Evolutionary conservation across 176 grass and related monocot species (phyloP).

Genomic region (bread wheat (Triticum aestivum)): DNA sequence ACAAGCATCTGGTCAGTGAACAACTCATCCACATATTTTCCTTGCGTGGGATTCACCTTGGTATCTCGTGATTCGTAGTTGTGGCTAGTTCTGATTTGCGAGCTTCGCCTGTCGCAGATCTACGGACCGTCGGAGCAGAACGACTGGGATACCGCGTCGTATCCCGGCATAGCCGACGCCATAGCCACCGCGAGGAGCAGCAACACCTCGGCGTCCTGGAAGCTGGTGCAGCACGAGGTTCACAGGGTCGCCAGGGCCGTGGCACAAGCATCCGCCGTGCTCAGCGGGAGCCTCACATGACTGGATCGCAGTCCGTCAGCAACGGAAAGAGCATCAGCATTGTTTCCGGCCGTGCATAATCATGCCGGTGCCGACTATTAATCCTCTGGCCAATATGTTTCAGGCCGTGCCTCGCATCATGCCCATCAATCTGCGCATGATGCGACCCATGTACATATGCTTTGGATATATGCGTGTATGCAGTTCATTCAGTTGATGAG

Average conservation of each 20-base stretch:
- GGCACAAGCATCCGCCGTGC: slow-evolving; percentile 57
- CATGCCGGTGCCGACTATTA: background rate
- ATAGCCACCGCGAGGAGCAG: slow-evolving; percentile 55
- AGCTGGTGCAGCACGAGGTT: slow-evolving; percentile 76
- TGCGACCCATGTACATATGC: background rate
- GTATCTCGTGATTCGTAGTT: background rate
- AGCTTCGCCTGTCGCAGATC: slow-evolving; percentile 25
- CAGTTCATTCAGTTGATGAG: no score
- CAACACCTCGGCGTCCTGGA: slow-evolving; percentile 58
- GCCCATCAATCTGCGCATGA: background rate
- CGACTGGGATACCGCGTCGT: slow-evolving; percentile 66
- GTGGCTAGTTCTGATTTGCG: background rate
- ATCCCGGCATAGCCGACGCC: slow-evolving; percentile 57
- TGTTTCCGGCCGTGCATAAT: background rate
- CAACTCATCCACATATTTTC: background rate
- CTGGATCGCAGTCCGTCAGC: background rate
- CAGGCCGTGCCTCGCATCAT: background rate
- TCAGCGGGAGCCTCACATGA: slow-evolving; percentile 72
- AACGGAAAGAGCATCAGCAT: background rate
- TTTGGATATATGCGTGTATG: no score
- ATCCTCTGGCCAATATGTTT: background rate
- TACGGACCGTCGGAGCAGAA: slow-evolving; percentile 66
- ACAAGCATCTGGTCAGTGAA: slow-evolving; percentile 79
- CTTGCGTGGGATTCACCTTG: background rate
- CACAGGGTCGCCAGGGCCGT: slow-evolving; percentile 72